Evolutionary conservation across 805 yeast genomes (phyloP).

Genomic region (Ogataea kodamae): DNA sequence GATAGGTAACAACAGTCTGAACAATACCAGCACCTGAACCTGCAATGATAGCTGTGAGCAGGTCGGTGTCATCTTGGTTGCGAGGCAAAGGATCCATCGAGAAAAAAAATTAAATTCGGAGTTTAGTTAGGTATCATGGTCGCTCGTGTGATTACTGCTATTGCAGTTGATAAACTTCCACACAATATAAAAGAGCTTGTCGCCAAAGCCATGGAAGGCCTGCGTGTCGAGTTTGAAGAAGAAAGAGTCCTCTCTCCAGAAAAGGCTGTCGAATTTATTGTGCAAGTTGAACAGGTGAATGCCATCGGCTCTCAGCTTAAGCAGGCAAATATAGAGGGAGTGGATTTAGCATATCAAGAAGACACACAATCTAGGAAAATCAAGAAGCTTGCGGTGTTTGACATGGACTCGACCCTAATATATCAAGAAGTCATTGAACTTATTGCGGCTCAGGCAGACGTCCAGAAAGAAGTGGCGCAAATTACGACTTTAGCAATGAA

Average conservation of each 20-base stretch:
- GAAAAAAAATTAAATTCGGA: slow-evolving; percentile 4
- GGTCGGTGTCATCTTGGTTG: slow-evolving; percentile 34
- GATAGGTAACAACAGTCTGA: slow-evolving; percentile 63
- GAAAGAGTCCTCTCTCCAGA: slow-evolving; percentile 30
- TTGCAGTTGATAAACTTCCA: slow-evolving; percentile 20
- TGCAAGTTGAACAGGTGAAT: slow-evolving; percentile 20
- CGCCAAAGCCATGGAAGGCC: neutral
- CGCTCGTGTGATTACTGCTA: slow-evolving; percentile 32
- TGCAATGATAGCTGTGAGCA: slow-evolving; percentile 55
- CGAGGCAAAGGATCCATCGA: slow-evolving; percentile 16
- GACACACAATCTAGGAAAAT: slow-evolving; percentile 30
- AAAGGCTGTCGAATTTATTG: slow-evolving; percentile 39
- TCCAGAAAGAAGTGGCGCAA: slow-evolving; percentile 79
- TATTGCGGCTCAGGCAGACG: slow-evolving; percentile 91
- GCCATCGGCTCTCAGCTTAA: slow-evolving; percentile 23
- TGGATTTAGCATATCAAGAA: slow-evolving; percentile 45
- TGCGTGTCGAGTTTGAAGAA: slow-evolving; percentile 4
- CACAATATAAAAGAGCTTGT: slow-evolving; percentile 3
- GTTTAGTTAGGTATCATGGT: slow-evolving; percentile 10
- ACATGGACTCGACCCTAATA: slow-evolving; percentile 96
- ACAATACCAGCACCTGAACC: slow-evolving; percentile 62
- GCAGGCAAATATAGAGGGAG: slow-evolving; percentile 22
- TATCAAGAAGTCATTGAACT: slow-evolving; percentile 95
- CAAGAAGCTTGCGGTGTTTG: slow-evolving; percentile 76
- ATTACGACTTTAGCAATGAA: slow-evolving; percentile 96